phyloP scores from a whole-genome alignment of 2,329 filamentous ascomycete genomes.

The Byssoonygena ceratinophila region DNA sequence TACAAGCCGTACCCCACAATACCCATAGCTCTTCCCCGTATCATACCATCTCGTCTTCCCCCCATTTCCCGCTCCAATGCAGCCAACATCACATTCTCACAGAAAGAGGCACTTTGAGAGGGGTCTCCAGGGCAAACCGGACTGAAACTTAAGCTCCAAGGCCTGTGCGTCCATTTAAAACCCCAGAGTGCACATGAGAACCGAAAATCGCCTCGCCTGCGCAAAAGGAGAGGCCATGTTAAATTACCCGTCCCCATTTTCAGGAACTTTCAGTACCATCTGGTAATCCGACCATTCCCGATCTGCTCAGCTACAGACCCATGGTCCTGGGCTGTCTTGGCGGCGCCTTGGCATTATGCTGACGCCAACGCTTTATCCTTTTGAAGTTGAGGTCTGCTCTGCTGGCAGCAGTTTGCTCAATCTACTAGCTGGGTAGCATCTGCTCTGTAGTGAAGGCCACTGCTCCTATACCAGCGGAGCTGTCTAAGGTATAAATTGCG shows the following conservation, averaged over 20 bases:
- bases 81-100: no score
- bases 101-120: no score
- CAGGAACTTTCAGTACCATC: background rate
- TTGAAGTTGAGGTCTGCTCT: no score
- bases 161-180: no score
- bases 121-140: no score
- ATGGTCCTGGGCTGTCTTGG: constrained; percentile 2
- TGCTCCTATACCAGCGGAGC: no score
- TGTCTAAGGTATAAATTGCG: no score
- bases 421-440: no score
- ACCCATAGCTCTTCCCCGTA: background rate
- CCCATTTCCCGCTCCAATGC: background rate
- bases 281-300: constrained; percentile 2
- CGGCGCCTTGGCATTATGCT: background rate
- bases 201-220: background rate
- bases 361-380: no score
- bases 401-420: no score
- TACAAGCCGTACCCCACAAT: background rate
- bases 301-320: constrained; percentile 1
- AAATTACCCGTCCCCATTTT: background rate
- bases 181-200: background rate
- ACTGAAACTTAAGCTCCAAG: no score
- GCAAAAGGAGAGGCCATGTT: background rate
- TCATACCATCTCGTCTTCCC: background rate
- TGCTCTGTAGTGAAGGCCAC: no score